Conservation (phyloP, 1,139 yeast genomes). For the Pichia sp. region DNA sequence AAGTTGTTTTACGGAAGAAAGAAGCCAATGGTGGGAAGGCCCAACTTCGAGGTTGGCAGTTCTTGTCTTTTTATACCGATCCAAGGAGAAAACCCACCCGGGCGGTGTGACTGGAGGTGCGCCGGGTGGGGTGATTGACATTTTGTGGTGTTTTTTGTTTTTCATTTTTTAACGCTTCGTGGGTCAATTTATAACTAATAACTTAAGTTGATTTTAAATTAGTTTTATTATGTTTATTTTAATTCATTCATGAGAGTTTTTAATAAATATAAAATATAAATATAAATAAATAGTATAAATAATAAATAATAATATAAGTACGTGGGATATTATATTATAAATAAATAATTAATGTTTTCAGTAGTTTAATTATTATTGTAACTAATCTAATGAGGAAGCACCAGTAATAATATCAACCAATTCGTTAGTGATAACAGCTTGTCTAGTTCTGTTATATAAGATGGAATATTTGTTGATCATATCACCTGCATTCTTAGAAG, state of each 20-base stretch:
- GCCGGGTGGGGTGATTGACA: constrained; percentile 12
- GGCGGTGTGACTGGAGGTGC: not conserved
- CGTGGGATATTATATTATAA: not conserved
- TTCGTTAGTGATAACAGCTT: constrained; percentile 99
- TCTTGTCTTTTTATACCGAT: not conserved
- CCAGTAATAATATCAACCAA: constrained; percentile 99
- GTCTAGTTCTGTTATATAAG: constrained; percentile 99
- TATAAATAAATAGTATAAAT: not conserved
- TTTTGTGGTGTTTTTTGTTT: not conserved
- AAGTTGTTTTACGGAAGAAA: not conserved
- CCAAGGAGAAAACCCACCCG: not conserved
- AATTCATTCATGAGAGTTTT: not conserved
- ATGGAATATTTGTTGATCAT: constrained; percentile 95
- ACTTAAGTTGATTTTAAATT: not conserved
- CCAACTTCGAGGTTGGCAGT: not conserved
- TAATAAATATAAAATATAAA: not conserved
- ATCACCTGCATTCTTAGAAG: constrained; percentile 99
- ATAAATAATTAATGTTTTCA: not conserved
- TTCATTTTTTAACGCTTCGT: not conserved
- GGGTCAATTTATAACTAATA: too few relatives aligned
- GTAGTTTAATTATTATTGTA: not conserved
- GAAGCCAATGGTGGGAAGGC: not conserved
- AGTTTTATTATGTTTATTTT: not conserved
- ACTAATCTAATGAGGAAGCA: constrained; percentile 94
- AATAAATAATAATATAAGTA: not conserved